Base-by-base conservation (phyloP, 2,329 filamentous ascomycete species). In the Ophiognomonia clavigignenti-juglandacearum region DNA sequence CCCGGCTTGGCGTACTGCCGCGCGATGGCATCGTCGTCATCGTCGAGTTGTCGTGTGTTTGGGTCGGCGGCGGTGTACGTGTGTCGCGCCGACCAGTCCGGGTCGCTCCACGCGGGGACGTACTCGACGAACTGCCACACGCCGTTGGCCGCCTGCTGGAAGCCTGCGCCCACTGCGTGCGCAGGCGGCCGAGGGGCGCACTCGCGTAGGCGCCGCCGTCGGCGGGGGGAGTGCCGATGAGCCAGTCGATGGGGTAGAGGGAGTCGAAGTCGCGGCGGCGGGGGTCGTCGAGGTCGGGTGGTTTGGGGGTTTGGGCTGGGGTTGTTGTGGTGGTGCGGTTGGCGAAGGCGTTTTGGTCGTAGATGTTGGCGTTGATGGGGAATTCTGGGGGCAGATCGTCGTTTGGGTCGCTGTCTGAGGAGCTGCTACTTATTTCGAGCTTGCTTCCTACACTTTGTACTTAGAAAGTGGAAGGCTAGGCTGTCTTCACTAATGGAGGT, bases 81-180 rank as follows among this genome's bases (percentile, higher is more conserved):
- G 16, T 40, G 50, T 4, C 47, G 43, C 5, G 20, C 18, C 19
- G 16, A n/a, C 43, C 40, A 52, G n/a, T 26, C 31, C 2, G 50
- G 50, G 19, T 52, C 50, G 16, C 47, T 52, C 50, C 50, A 52
- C 19, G 41, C 14, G 14, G 50, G 50, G 7, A 50, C 32, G n/a
- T 45, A 47, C 24, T 53, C 50, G 31, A 51, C 32, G 19, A 45
- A 43, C 8, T 44, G 23, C 43, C 46, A 49, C 14, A 38, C 14
- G 2, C 42, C 44, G 13, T 24, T 32, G 34, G 16, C 16, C 27
- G 26, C 32, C 5, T 37, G 13, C 27, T 39, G 11, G 4, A 34
- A 36, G 38, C 37, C 11, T 29, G 23, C 16, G 13, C 5, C 36
- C 40, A 38, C 22, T 44, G 27, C 22, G 18, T 43, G 6, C 42